Evolutionary conservation across 1,284 basidiomycete genomes (phyloP).

Genomic region (Kwoniella shivajii): DNA sequence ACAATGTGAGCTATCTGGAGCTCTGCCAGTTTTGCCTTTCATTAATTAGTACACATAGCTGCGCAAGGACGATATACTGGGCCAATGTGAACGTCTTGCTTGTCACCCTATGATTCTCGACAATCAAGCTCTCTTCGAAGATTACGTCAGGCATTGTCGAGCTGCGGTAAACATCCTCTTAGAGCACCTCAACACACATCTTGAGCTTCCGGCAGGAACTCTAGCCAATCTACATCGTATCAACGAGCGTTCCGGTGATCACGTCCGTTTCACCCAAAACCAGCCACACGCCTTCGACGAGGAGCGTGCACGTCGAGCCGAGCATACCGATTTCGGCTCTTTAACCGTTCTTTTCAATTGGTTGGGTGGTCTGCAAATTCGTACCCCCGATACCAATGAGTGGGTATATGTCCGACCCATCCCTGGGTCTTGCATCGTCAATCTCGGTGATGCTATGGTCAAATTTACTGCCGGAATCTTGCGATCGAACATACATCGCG

Average conservation of each 20-base stretch:
- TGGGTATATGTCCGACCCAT: constrained; percentile 72
- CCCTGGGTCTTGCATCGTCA: constrained; percentile 64
- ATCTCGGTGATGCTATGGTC: constrained; percentile 63
- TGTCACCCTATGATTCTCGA: constrained; percentile 23
- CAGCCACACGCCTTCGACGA: constrained; percentile 30
- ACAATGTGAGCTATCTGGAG: constrained; percentile 24
- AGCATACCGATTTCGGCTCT: constrained; percentile 37
- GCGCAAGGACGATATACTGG: constrained; percentile 34
- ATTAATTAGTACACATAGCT: constrained; percentile 15
- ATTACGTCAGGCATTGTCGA: constrained; percentile 28
- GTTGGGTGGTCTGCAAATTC: constrained; percentile 70
- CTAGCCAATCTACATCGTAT: constrained; percentile 59
- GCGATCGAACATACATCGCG: constrained; percentile 36
- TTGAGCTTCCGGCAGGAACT: constrained; percentile 61
- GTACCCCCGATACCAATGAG: constrained; percentile 63
- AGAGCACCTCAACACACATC: constrained; percentile 61
- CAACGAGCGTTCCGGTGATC: constrained; percentile 62
- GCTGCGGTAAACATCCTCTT: constrained; percentile 62
- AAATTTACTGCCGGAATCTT: constrained; percentile 65
- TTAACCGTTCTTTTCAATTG: constrained; percentile 57
- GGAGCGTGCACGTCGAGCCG: constrained; percentile 18
- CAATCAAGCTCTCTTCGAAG: constrained; percentile 16
- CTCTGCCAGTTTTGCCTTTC: no score
- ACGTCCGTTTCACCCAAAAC: constrained; percentile 63
- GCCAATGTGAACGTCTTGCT: constrained; percentile 15